Conservation (phyloP, 352 stramenopile genomes). For the Phytophthora tentaculata region DNA sequence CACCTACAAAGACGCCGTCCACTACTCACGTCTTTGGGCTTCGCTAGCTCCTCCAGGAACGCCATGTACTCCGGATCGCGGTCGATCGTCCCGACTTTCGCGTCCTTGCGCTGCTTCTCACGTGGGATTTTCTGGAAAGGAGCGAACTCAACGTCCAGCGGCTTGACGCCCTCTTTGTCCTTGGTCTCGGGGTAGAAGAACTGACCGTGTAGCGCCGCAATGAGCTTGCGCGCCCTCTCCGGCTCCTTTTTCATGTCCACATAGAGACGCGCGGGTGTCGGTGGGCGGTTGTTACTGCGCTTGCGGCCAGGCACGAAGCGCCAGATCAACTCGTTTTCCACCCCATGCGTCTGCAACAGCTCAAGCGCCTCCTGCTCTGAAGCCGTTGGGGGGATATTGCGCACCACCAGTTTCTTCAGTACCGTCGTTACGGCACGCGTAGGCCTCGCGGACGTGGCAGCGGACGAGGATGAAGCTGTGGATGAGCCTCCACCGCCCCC, state of each 20-base stretch:
- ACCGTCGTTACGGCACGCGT: conserved; percentile 52
- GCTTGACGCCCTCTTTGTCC: conserved; percentile 34
- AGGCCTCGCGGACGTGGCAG: conserved; percentile 28
- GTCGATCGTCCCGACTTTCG: conserved; percentile 78
- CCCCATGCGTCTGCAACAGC: conserved; percentile 49
- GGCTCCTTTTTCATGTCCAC: conserved; percentile 76
- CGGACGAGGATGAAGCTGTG: conserved; percentile 8
- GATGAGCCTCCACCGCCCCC: conserved; percentile 9
- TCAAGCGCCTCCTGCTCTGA: conserved; percentile 44
- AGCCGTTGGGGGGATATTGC: conserved; percentile 63
- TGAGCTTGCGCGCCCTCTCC: conserved; percentile 54
- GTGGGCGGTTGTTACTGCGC: conserved; percentile 59
- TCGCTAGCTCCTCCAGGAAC: conserved; percentile 74
- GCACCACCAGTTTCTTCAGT: conserved; percentile 72
- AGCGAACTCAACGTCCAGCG: conserved; percentile 73
- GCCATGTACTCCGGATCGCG: conserved; percentile 73
- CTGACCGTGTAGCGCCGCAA: conserved; percentile 61
- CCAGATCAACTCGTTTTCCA: conserved; percentile 54
- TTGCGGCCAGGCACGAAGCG: conserved; percentile 66
- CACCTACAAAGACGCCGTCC: background rate
- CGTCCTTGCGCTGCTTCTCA: conserved; percentile 82
- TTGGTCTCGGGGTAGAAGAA: conserved; percentile 40
- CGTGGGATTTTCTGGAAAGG: conserved; percentile 83
- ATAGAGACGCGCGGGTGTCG: conserved; percentile 64
- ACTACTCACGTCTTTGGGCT: conserved; percentile 67